phyloP scores from a whole-genome alignment of 495 filamentous ascomycete genomes.

The Talaromyces wortmannii region DNA sequence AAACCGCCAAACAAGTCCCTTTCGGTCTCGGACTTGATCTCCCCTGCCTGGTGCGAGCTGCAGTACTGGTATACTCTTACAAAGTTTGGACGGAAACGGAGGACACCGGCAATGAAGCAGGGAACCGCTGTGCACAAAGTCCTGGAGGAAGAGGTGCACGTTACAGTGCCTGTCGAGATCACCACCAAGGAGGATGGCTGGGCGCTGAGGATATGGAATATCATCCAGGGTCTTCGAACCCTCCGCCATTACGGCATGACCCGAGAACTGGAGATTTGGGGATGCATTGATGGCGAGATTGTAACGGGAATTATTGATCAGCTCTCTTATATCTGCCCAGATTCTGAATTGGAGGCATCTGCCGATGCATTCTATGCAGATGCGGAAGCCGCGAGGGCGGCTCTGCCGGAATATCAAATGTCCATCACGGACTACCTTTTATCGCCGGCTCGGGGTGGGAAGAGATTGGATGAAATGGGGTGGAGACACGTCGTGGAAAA shows the following conservation, averaged over 20 bases:
- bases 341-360: conserved; percentile 56
- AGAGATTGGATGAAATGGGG: conserved; percentile 23
- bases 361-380: conserved; percentile 28
- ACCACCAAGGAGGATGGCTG: conserved; percentile 72
- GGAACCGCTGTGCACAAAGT: conserved; percentile 73
- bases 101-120: conserved; percentile 74
- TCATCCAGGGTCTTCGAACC: conserved; percentile 75
- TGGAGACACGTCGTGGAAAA: conserved; percentile 3
- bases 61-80: conserved; percentile 86
- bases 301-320: conserved; percentile 90
- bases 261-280: conserved; percentile 92
- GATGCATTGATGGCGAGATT: conserved; percentile 70
- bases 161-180: conserved; percentile 63
- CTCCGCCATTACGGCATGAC: conserved; percentile 75
- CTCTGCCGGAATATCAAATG: conserved; percentile 45
- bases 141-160: conserved; percentile 80
- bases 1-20: conserved; percentile 68
- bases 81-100: conserved; percentile 63
- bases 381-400: conserved; percentile 21
- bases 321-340: conserved; percentile 70
- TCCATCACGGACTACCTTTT: conserved; percentile 44
- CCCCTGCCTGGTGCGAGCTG: conserved; percentile 91
- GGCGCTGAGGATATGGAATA: conserved; percentile 85
- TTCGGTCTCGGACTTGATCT: conserved; percentile 84
- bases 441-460: conserved; percentile 32